Evolutionary conservation across 176 grass and related monocot species (phyloP), one percentile per base, ranked within the genome.

Genomic region (Rhipidocladum racemiflorum): DNA sequence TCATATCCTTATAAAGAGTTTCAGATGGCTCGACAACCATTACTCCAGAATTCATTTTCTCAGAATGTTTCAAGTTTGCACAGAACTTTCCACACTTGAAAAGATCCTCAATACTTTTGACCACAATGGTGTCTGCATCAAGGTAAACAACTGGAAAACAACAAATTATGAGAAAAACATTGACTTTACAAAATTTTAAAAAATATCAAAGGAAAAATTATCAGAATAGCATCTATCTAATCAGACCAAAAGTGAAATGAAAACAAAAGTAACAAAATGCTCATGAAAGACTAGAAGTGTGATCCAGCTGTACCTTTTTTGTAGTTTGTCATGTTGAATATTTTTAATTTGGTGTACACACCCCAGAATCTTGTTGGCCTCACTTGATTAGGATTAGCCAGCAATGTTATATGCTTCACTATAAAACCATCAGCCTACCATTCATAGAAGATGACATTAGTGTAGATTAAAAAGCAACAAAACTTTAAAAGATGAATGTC

Each of bases 11-110:
- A 62, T 91, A 98, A 57, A 92, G 76, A 83, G 78, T 59, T 88
- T 88, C 90, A 84, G 96, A 98, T 67, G 96, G 96, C 60, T 98
- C 96, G 66, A 98, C 92, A 81, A 98, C 96, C 92, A 98, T 86
- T 63, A 98, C 92, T 29, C 92, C 96, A 61, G 96, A 98, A 65
- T 98, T 98, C 89, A 98, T 89, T 82, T 91, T 92, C 88, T 98
- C 96, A 44, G 96, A 98, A 89, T 95, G 96, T 81, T 98, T 98
- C 80, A 98, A 73, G 70, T 98, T 98, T 43, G 90, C 92, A 86
- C 96, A 95, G 44, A 98, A 98, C 80, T 91, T 88, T 40, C 96
- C 92, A 42, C 92, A 98, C 44, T 91, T 90, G 82, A 98, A 98
- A 63, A 95, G 66, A 88, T 93, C 92, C 2, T 98, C 96, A 10